phyloP scores from a whole-genome alignment of 169 alveolate species.

The Plasmodium gonderi region DNA sequence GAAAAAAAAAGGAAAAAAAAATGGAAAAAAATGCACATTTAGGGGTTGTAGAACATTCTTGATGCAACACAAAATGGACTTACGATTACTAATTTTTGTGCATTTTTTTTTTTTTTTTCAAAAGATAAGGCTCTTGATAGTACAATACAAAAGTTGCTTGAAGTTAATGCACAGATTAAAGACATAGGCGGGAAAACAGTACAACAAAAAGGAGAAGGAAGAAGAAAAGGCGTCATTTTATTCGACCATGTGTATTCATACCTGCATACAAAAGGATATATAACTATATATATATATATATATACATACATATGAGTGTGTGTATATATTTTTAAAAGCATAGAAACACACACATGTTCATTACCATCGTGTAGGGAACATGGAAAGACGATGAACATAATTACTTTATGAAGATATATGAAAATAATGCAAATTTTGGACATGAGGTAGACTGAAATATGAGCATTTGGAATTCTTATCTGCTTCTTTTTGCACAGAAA shows the following conservation, averaged over 20 bases:
- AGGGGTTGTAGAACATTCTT: not conserved
- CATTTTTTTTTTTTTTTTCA: not conserved
- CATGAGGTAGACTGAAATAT: slow-evolving; percentile 17
- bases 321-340: not conserved
- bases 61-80: not conserved
- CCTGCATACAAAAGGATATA: not conserved
- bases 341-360: not conserved
- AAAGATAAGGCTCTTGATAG: slow-evolving; percentile 26
- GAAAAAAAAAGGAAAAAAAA: not conserved
- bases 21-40: not conserved
- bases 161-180: slow-evolving; percentile 13
- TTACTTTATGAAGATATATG: slow-evolving; percentile 58
- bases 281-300: not conserved
- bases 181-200: slow-evolving; percentile 66
- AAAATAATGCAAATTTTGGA: slow-evolving; percentile 23
- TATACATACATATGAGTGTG: not conserved
- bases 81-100: not conserved
- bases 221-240: not conserved
- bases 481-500: not conserved
- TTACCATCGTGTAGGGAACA: slow-evolving; percentile 22
- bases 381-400: slow-evolving; percentile 58
- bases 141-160: slow-evolving; percentile 23
- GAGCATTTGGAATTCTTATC: not conserved
- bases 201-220: slow-evolving; percentile 1
- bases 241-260: not conserved